These are phyloP conservation scores for Nakaseomyces nivariensis DNA, from an alignment of 1,139 yeast genomes.

Conservation along the genomic window DNA sequence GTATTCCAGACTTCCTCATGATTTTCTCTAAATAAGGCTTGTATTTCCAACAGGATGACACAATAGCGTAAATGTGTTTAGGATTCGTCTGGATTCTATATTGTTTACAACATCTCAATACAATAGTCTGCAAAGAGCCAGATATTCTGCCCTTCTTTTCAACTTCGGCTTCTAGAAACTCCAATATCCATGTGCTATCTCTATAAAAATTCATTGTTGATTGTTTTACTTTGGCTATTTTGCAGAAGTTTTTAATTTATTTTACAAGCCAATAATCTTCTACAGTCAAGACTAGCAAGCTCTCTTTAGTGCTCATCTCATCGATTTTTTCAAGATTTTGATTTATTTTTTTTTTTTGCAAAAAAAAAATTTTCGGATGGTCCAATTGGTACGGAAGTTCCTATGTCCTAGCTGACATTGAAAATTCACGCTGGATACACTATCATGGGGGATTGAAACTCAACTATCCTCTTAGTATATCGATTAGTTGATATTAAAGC, in stretches of 20 bases:
- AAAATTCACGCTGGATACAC: no score
- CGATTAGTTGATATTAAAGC: no score
- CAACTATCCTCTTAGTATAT: no score
- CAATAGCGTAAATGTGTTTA: constrained; percentile 76
- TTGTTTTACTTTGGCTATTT: no score
- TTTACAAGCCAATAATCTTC: no score
- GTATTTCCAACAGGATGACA: constrained; percentile 64
- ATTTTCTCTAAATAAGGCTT: constrained; percentile 51
- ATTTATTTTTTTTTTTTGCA: neutral
- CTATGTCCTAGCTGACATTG: no score
- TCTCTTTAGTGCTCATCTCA: no score
- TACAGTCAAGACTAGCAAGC: no score
- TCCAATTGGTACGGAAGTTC: no score
- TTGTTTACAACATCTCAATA: constrained; percentile 46
- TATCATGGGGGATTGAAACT: no score
- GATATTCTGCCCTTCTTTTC: constrained; percentile 26
- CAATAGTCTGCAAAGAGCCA: constrained; percentile 59
- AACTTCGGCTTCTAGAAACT: constrained; percentile 32
- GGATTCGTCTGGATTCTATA: constrained; percentile 50
- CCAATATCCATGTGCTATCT: constrained; percentile 43
- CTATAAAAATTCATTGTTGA: constrained; percentile 48
- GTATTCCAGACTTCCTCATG: constrained; percentile 54
- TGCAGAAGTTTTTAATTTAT: no score
- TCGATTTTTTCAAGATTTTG: no score
- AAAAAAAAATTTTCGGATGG: neutral